Evolutionary conservation across 768 basidiomycete genomes (phyloP).

Genomic region (Kwoniella botswanensis): DNA sequence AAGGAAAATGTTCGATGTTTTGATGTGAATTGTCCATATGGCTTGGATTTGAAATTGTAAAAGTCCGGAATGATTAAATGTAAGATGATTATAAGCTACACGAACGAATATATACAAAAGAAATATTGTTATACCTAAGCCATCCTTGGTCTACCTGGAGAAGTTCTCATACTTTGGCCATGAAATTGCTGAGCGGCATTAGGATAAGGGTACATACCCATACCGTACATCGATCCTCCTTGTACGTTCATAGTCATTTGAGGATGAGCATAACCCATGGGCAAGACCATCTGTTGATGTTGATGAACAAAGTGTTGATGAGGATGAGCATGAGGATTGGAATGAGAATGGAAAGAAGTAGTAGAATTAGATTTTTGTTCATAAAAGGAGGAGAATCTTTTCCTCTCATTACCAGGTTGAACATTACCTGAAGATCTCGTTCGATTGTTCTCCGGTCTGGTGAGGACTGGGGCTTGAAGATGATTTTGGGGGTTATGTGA

Average conservation of each 20-base stretch:
- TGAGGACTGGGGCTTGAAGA: background rate
- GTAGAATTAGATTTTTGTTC: slow-evolving; percentile 22
- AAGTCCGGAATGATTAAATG: background rate
- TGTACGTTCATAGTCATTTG: background rate
- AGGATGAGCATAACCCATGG: background rate
- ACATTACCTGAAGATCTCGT: background rate
- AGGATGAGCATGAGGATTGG: slow-evolving; percentile 5
- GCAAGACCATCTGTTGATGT: slow-evolving; percentile 10
- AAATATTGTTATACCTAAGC: background rate
- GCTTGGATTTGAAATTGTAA: background rate
- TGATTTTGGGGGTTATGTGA: background rate
- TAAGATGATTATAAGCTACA: background rate
- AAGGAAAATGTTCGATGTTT: background rate
- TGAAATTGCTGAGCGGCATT: background rate
- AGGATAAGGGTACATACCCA: slow-evolving; percentile 9
- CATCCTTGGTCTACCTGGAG: slow-evolving; percentile 3
- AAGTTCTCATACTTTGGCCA: background rate
- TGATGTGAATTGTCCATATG: background rate
- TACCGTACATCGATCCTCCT: slow-evolving; percentile 15
- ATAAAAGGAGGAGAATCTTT: slow-evolving; percentile 36
- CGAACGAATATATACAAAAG: background rate
- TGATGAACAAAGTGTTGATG: slow-evolving; percentile 21
- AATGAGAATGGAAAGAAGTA: slow-evolving; percentile 8
- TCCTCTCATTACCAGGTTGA: background rate
- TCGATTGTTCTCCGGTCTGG: slow-evolving; percentile 8